Evolutionary conservation across 139 green algal genomes (phyloP).

Genomic region (Nannochloris sp.): DNA sequence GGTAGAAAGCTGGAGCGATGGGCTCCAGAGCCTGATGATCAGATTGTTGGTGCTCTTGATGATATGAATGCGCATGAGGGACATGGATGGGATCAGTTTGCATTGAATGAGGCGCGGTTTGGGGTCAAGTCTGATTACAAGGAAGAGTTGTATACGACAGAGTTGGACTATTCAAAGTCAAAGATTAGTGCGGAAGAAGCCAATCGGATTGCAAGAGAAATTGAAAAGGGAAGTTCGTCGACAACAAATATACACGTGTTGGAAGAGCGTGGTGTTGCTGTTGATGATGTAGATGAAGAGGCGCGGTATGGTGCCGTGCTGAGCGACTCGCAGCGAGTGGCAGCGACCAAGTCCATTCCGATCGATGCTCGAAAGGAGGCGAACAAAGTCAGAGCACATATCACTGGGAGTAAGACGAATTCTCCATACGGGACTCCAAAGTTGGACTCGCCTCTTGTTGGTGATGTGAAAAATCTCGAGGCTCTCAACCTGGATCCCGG

Average conservation of each 20-base stretch:
- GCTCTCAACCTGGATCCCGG: constrained; percentile 40
- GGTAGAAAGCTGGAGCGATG: constrained; percentile 67
- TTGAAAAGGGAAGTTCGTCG: constrained; percentile 36
- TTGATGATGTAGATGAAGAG: constrained; percentile 73
- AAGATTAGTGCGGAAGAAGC: constrained; percentile 62
- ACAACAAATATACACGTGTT: constrained; percentile 57
- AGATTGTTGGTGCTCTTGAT: constrained; percentile 15
- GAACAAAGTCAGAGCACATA: constrained; percentile 25
- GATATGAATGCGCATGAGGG: constrained; percentile 4
- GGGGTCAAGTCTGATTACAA: constrained; percentile 69
- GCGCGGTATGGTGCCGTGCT: constrained; percentile 68
- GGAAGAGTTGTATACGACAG: constrained; percentile 76
- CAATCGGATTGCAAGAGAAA: constrained; percentile 67
- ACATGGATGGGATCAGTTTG: constrained; percentile 83
- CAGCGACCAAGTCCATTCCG: constrained; percentile 8
- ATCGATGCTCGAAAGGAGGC: constrained; percentile 23
- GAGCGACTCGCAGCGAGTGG: not conserved
- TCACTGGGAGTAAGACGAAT: constrained; percentile 23
- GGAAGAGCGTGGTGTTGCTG: constrained; percentile 63
- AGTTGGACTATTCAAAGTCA: constrained; percentile 44
- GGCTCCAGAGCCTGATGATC: constrained; percentile 38
- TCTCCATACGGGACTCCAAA: constrained; percentile 45
- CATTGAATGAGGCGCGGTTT: constrained; percentile 72
- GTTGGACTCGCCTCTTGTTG: constrained; percentile 25
- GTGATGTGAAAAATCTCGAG: constrained; percentile 30